phyloP scores from a whole-genome alignment of 2,329 filamentous ascomycete species.

The Trichophyton benhamiae region DNA sequence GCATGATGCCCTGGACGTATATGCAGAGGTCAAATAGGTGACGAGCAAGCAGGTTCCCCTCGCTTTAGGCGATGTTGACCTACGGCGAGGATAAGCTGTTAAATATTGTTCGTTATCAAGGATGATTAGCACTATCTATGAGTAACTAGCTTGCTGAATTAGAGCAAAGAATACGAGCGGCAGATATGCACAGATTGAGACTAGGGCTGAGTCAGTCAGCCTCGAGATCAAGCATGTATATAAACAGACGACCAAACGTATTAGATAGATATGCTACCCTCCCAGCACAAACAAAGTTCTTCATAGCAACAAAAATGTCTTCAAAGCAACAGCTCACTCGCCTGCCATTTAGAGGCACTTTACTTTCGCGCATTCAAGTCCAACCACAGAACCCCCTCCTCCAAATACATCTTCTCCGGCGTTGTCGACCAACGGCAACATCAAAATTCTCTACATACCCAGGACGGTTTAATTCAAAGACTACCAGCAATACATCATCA shows the following conservation, averaged over 20 bases:
- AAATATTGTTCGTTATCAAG: not conserved
- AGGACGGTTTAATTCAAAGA: not conserved
- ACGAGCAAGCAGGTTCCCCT: not conserved
- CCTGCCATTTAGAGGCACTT: not conserved
- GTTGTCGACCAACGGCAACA: not conserved
- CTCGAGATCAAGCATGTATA: not conserved
- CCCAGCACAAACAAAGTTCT: not conserved
- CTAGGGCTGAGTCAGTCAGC: not conserved
- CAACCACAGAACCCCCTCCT: not conserved
- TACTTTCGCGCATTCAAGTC: not conserved
- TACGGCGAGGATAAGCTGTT: not conserved
- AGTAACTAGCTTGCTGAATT: not conserved
- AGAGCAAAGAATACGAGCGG: not conserved
- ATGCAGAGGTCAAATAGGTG: slow-evolving; percentile 23
- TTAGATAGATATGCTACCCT: not conserved
- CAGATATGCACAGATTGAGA: not conserved
- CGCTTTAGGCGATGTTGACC: not conserved
- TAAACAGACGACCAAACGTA: not conserved
- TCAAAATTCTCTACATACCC: not conserved
- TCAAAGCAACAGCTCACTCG: not conserved
- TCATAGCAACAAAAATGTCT: not conserved
- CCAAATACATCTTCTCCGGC: not conserved
- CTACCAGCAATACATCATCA: not conserved
- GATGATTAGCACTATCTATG: no score
- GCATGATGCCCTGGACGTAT: slow-evolving; percentile 36